Evolutionary conservation across 352 stramenopile species (phyloP), one percentile per base, ranked within the genome.

Genomic region (Achlya hypogyna): DNA sequence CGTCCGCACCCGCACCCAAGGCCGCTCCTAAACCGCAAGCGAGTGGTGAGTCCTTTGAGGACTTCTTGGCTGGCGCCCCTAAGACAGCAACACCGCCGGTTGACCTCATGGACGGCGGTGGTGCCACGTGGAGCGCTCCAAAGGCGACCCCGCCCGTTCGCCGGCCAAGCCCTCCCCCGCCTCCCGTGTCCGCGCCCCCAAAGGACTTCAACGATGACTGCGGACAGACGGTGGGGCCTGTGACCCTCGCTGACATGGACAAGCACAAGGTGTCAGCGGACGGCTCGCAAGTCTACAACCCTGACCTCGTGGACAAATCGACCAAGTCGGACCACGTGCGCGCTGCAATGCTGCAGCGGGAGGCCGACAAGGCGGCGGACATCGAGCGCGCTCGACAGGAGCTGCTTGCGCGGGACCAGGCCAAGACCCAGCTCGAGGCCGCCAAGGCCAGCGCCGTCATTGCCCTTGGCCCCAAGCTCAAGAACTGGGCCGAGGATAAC

Each of bases 261-360:
- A 76, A 79, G 65, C 79, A 82, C 60, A 70, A 72, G 4, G 78
- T 78, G 28, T 83, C 79, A 2, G 82, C 81, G 5, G 85, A 93
- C 62, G 85, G 85, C 32, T 88, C 85, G 16, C 89, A 91, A 60
- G 83, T 93, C 64, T 93, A 92, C 75, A 92, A 93, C 59, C 72
- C 85, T n/a, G 86, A 81, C 23, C 70, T 90, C 18, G 79, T 93
- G 58, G 85, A 93, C 72, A 91, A 92, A 69, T 82, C 83, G 28
- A 89, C 82, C 14, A 93, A 93, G 68, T 84, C 80, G 27, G 80
- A 82, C 0, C 69, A 81, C 45, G 85, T 93, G 18, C 83, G 83
- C 20, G 83, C 80, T 2, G 85, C 85, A n/a, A 93, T 93, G 83
- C 80, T 91, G 70, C 78, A 91, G 69, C 83, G 85, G 32, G 84